Conservation (phyloP, 1,139 yeast genomes). For the Hansenula sp. region DNA sequence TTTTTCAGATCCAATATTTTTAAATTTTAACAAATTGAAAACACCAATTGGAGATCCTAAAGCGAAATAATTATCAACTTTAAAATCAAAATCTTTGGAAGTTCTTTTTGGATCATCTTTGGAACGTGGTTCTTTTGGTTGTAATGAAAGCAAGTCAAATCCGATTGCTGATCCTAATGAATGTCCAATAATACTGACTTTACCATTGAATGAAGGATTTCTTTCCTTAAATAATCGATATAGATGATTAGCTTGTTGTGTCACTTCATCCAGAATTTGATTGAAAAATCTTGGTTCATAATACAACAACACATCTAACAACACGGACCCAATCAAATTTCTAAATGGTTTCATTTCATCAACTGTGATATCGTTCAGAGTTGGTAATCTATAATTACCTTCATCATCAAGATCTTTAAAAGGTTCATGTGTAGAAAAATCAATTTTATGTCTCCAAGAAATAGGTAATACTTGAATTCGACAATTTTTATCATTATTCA, state of each 20-base stretch:
- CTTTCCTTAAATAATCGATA: constrained; percentile 53
- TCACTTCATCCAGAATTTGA: constrained; percentile 62
- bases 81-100: constrained; percentile 48
- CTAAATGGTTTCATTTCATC: constrained; percentile 77
- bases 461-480: constrained; percentile 74
- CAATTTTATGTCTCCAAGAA: constrained; percentile 71
- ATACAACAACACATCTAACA: constrained; percentile 78
- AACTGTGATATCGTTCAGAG: constrained; percentile 70
- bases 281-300: constrained; percentile 72
- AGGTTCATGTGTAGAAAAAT: constrained; percentile 43
- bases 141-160: constrained; percentile 67
- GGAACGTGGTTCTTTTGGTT: constrained; percentile 32
- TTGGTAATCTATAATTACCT: constrained; percentile 41
- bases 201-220: constrained; percentile 76
- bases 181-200: constrained; percentile 82
- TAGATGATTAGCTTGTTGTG: constrained; percentile 64
- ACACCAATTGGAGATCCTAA: constrained; percentile 91
- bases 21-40: constrained; percentile 65
- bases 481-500: constrained; percentile 39
- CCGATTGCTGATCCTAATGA: constrained; percentile 86
- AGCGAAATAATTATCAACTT: constrained; percentile 71
- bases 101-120: constrained; percentile 3
- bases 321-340: constrained; percentile 77
- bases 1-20: constrained; percentile 35
- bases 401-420: constrained; percentile 25